Conservation (phyloP, 73 alveolate species). For the Diophrys appendiculata region DNA sequence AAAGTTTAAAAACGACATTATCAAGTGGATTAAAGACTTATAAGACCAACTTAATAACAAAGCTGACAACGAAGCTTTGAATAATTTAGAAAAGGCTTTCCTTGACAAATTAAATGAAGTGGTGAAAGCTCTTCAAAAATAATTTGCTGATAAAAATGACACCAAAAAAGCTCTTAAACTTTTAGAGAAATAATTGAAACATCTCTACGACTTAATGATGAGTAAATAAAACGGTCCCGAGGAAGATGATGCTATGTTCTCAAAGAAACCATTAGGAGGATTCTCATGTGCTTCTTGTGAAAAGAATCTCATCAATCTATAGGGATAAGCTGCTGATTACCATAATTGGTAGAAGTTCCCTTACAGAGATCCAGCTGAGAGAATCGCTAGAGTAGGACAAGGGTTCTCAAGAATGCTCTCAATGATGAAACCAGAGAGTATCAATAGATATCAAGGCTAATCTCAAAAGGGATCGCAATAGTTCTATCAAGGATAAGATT, state of each 20-base stretch:
- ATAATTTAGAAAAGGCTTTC: slow-evolving; percentile 33
- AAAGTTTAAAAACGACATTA: slow-evolving; percentile 66
- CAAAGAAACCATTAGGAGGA: slow-evolving; percentile 95
- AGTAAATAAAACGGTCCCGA: slow-evolving; percentile 27
- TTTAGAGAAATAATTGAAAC: slow-evolving; percentile 83
- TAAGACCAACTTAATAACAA: slow-evolving; percentile 16
- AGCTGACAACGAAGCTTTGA: slow-evolving; percentile 42
- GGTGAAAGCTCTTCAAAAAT: slow-evolving; percentile 56
- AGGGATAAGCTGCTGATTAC: slow-evolving; percentile 75
- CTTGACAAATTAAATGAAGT: slow-evolving; percentile 42
- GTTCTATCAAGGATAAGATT: not conserved
- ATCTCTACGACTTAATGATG: slow-evolving; percentile 71
- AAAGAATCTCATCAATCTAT: slow-evolving; percentile 72
- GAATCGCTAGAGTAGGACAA: slow-evolving; percentile 78
- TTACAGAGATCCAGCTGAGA: slow-evolving; percentile 85
- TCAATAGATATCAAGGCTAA: slow-evolving; percentile 1
- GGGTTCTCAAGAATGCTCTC: slow-evolving; percentile 71
- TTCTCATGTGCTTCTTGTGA: slow-evolving; percentile 97
- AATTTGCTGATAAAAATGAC: slow-evolving; percentile 92
- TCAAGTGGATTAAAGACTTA: slow-evolving; percentile 32
- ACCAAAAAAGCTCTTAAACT: slow-evolving; percentile 86
- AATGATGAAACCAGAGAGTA: slow-evolving; percentile 61
- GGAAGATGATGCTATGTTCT: slow-evolving; percentile 92
- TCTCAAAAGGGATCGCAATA: not conserved
- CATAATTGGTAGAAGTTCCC: slow-evolving; percentile 91